A percentile compares a stretch with the other conserved stretches of the same genome.
phyloP scores from a whole-genome alignment of 805 yeast genomes.

The Metschnikowia borealis region DNA sequence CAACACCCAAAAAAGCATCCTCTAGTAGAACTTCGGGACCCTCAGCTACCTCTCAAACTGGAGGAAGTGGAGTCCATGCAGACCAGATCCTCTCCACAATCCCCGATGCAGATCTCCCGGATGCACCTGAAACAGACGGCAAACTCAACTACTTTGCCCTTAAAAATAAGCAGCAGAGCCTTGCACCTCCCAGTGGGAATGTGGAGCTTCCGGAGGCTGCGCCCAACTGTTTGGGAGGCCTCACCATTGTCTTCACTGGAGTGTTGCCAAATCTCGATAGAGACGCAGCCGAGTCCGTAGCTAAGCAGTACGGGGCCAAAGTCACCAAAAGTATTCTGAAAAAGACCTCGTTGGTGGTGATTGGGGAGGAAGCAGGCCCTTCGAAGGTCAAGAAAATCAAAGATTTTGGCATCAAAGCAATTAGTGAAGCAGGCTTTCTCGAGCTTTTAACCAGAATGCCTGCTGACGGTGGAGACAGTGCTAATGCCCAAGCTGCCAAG shows the following conservation, averaged over 20 bases:
- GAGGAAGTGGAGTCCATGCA: slow-evolving; percentile 32
- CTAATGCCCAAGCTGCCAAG: slow-evolving; percentile 67
- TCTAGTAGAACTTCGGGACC: not conserved
- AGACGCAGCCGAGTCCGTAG: slow-evolving; percentile 67
- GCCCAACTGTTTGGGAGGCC: slow-evolving; percentile 81
- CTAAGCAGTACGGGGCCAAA: slow-evolving; percentile 85
- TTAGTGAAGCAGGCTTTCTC: slow-evolving; percentile 82
- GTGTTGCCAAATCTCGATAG: slow-evolving; percentile 76
- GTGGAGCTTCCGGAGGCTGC: slow-evolving; percentile 73
- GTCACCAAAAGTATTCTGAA: slow-evolving; percentile 83
- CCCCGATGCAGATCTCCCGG: slow-evolving; percentile 71
- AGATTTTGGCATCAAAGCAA: slow-evolving; percentile 69
- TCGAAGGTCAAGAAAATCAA: slow-evolving; percentile 82
- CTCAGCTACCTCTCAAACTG: not conserved
- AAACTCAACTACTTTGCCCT: slow-evolving; percentile 56
- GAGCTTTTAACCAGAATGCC: slow-evolving; percentile 78
- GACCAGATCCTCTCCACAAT: slow-evolving; percentile 57
- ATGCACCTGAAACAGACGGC: slow-evolving; percentile 46
- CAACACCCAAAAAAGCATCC: slow-evolving; percentile 5
- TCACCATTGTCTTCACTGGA: slow-evolving; percentile 93
- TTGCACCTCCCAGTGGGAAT: slow-evolving; percentile 28
- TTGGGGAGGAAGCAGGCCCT: slow-evolving; percentile 97
- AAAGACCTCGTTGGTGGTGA: slow-evolving; percentile 81
- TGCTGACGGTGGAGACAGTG: slow-evolving; percentile 86
- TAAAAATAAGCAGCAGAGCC: slow-evolving; percentile 24